phyloP scores from a whole-genome alignment of 2,329 filamentous ascomycete genomes.

The Periconia sp. region DNA sequence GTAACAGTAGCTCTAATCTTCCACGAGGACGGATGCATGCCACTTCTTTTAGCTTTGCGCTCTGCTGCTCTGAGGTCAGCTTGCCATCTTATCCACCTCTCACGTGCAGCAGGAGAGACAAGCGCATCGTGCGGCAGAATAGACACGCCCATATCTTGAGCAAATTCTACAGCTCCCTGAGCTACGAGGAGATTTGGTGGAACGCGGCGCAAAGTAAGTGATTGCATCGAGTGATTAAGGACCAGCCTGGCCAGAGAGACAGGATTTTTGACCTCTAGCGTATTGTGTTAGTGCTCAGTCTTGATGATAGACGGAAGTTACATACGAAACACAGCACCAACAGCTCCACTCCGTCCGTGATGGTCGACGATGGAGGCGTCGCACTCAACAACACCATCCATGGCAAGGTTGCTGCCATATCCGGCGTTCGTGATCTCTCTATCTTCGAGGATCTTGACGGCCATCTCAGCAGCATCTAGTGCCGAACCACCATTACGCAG shows the following conservation, averaged over 20 bases:
- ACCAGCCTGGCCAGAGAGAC: conserved; percentile 85
- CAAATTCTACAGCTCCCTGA: conserved; percentile 85
- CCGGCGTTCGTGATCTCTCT: conserved; percentile 96
- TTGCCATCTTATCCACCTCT: conserved; percentile 81
- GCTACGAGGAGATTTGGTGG: conserved; percentile 92
- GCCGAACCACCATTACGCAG: conserved; percentile 80
- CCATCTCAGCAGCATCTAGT: conserved; percentile 87
- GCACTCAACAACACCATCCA: conserved; percentile 90
- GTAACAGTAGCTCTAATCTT: conserved; percentile 25
- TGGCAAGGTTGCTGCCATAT: conserved; percentile 91
- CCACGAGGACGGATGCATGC: conserved; percentile 34
- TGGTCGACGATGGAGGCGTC: conserved; percentile 95
- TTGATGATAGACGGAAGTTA: conserved; percentile 21
- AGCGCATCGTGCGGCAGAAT: conserved; percentile 77
- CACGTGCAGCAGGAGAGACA: conserved; percentile 78
- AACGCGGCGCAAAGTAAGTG: conserved; percentile 84
- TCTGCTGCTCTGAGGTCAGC: conserved; percentile 71
- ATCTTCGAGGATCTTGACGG: conserved; percentile 87
- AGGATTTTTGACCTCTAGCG: conserved; percentile 85
- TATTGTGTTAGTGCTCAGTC: conserved; percentile 24
- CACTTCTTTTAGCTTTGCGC: conserved; percentile 47
- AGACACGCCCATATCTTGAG: conserved; percentile 75
- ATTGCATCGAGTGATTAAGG: conserved; percentile 75
- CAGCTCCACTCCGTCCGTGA: conserved; percentile 87
- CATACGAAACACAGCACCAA: conserved; percentile 88